Evolutionary conservation across 139 green algal species (phyloP).

Genomic region (Gonium pectorale): DNA sequence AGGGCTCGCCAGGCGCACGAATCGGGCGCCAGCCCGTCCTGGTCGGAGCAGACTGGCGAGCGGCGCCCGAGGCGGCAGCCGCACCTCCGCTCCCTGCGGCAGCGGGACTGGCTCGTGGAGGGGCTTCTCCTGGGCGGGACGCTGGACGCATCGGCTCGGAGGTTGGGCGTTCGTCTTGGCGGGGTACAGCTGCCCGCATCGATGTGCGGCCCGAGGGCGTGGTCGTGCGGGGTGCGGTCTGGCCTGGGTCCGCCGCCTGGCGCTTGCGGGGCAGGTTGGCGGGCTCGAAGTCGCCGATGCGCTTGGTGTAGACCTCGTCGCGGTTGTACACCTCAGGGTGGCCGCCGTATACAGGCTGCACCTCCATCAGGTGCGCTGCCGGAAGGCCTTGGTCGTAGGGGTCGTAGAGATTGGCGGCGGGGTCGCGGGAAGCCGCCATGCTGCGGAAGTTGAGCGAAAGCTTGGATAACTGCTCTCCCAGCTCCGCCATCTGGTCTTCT

Average conservation of each 20-base stretch:
- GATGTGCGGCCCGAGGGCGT: not conserved
- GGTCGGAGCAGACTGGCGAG: not conserved
- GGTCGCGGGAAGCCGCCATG: not conserved
- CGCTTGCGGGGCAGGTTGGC: slow-evolving; percentile 2
- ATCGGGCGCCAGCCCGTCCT: not conserved
- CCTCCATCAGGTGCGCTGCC: not conserved
- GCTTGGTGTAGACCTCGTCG: not conserved
- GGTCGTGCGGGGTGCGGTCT: not conserved
- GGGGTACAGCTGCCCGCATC: not conserved
- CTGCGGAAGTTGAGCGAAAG: not conserved
- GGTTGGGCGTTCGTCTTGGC: too few relatives aligned
- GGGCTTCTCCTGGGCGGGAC: too few relatives aligned
- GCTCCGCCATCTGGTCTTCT: not conserved
- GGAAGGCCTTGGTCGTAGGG: not conserved
- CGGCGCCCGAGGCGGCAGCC: not conserved
- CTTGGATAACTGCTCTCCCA: not conserved
- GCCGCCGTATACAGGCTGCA: not conserved
- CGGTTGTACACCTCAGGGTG: too few relatives aligned
- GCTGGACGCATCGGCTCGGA: too few relatives aligned
- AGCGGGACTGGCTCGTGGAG: not conserved
- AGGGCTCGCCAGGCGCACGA: not conserved
- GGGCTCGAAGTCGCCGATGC: slow-evolving; percentile 11
- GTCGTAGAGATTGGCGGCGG: too few relatives aligned
- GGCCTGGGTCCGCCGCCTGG: not conserved
- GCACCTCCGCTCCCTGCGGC: not conserved